Evolutionary conservation across 2,329 filamentous ascomycete genomes (phyloP).

Genomic region (Verticillium zaregamsianum): DNA sequence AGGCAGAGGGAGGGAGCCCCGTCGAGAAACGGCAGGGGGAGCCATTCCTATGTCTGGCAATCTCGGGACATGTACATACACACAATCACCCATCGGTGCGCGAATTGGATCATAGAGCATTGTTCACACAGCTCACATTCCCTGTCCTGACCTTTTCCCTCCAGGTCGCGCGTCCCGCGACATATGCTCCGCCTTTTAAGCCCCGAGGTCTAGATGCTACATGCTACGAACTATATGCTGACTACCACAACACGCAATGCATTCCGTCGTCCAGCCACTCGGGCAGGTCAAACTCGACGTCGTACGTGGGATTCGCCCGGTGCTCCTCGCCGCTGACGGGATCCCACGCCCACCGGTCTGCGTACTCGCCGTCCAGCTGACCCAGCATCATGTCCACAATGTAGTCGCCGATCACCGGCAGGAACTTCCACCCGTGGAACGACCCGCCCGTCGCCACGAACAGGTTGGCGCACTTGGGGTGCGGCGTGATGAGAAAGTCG

Average conservation of each 20-base stretch:
- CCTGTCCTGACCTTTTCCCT: background rate
- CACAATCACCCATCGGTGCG: no score
- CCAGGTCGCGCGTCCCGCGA: background rate
- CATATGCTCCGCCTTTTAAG: background rate
- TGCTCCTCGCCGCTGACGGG: constrained; percentile 34
- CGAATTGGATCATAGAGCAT: no score
- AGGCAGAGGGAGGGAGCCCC: no score
- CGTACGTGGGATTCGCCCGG: constrained; percentile 37
- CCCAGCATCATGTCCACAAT: constrained; percentile 44
- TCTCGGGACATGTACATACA: no score
- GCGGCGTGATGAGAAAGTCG: constrained; percentile 56
- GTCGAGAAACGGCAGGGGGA: no score
- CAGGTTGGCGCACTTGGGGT: constrained; percentile 44
- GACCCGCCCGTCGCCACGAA: constrained; percentile 60
- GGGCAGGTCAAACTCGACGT: constrained; percentile 31
- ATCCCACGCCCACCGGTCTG: constrained; percentile 42
- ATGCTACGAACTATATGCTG: background rate
- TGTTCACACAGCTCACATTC: no score
- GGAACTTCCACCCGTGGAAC: constrained; percentile 63
- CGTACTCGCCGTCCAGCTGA: constrained; percentile 31
- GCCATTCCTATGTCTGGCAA: no score
- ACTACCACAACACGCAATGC: background rate
- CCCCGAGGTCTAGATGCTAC: background rate
- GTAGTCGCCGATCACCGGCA: constrained; percentile 59
- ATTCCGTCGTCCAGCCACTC: background rate